Conservation (phyloP, 768 basidiomycete species). For the Kwoniella dejecticola region DNA sequence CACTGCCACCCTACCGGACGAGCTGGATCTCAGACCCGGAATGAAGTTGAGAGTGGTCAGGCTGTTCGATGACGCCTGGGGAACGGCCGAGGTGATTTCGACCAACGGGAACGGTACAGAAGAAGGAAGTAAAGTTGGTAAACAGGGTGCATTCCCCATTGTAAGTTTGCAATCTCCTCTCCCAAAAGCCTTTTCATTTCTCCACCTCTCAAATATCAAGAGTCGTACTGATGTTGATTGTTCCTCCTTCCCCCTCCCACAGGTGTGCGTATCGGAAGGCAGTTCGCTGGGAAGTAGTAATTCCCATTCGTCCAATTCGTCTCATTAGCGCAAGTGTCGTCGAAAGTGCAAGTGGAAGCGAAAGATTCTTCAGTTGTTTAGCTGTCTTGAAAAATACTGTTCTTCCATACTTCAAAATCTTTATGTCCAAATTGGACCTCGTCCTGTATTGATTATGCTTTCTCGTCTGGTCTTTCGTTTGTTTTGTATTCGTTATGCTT, state of each 20-base stretch:
- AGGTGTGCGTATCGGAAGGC: conserved; percentile 32
- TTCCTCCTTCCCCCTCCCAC: not conserved
- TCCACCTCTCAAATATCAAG: too few species aligned
- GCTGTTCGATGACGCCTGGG: conserved; percentile 56
- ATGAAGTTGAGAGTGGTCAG: conserved; percentile 51
- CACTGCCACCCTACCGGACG: conserved; percentile 50
- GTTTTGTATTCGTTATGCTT: too few species aligned
- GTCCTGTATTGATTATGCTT: too few species aligned
- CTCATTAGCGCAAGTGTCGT: not conserved
- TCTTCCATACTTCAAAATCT: too few species aligned
- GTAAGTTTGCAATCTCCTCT: conserved; percentile 28
- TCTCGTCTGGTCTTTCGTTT: too few species aligned
- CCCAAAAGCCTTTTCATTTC: not conserved
- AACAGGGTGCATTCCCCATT: conserved; percentile 51
- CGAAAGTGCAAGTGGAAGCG: too few species aligned
- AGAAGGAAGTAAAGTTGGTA: conserved; percentile 31
- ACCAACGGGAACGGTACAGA: not conserved
- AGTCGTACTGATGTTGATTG: not conserved
- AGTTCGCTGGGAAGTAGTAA: conserved; percentile 15
- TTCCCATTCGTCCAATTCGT: not conserved
- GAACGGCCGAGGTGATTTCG: conserved; percentile 45
- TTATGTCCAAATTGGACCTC: too few species aligned
- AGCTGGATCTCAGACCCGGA: conserved; percentile 53
- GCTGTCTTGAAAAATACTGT: too few species aligned
- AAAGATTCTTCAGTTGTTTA: too few species aligned